Evolutionary conservation across 108 stramenopile genomes (phyloP), one percentile per base, ranked within the genome.

Genomic region (Cyclotella choctawhatcheeana): DNA sequence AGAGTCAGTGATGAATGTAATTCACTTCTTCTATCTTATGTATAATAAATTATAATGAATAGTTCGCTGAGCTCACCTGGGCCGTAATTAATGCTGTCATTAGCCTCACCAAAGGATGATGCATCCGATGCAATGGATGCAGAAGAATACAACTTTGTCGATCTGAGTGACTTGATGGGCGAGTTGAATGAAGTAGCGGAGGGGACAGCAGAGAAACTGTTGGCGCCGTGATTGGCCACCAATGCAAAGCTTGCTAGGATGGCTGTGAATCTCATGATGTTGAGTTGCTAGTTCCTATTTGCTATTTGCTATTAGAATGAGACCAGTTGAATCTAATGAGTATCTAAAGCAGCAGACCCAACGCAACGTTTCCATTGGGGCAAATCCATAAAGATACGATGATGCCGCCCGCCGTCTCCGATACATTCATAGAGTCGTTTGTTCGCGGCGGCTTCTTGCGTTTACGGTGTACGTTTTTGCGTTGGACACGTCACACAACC

Each of bases 91-190:
- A 58, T 30, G n/a, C 37, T 12, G 37, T 6, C 37, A n/a, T 56
- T n/a, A 30, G 29, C 55, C 18, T 35, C 22, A 21, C 33, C 40
- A 40, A 6, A 29, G 8, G 29, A 43, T 2, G 35, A 60, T 24
- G 20, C 37, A 37, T 43, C 59, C 4, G 59, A n/a, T 40, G 59
- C 18, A 18, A 40, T 24, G 40, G 59, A 34, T 3, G 59, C 55
- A 56, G 59, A 18, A 1, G 59, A 27, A 56, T 27, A 56, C 29
- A 56, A 18, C 31, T 56, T 56, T 12, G 29, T 56, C 30, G 55
- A 56, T 12, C 55, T 56, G 13, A n/a, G 12, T 31, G 55, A 14
- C 31, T n/a, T 1, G 12, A 12, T n/a, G 0, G 55, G n/a, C 10
- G 47, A 48, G 16, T 14, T 30, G 29, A 27, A 31, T 13, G 31